Base-by-base conservation (phyloP, 2,329 filamentous ascomycete genomes). In the Talaromyces atroroseus region DNA sequence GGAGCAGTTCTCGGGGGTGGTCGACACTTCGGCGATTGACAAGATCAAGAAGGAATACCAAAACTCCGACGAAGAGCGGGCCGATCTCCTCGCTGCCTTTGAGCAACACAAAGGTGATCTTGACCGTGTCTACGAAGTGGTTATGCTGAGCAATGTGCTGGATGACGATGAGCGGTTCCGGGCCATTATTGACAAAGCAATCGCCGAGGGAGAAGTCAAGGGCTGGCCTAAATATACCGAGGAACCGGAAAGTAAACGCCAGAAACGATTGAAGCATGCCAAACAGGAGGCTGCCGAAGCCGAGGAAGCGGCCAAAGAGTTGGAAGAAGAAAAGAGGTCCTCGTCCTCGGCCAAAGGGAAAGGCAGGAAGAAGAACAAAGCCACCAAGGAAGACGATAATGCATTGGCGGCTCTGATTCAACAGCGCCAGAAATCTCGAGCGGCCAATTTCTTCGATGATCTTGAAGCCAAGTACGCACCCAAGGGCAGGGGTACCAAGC, bases 161-260 rank as follows among this genome's bases (percentile, higher is more conserved):
- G 84, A 88, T 54, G 94, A 99, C 63, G 94, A 99, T 64, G 86
- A 88, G 54, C 81, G 94, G 8, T 96, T 96, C 74, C 82, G 90
- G 14, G 73, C 68, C 16, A 89, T 95, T 46, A 90, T 99, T 54
- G 84, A 95, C 66, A 79, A 84, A 36, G 94, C 91, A 2, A 94
- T 99, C 65, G 77, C 80, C 36, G 79, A 76, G 3, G 83, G 83
- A 1, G 83, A 89, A 38, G 86, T 95, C 0, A 73, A 85, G 45
- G 76, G 77, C 0, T 92, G 85, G 69, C 75, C 80, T 20, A 80
- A 80, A 5, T 99, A 95, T 68, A 82, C 82, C 1, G 80, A 86
- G 24, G 91, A 96, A 75, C 81, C 79, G n/a, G 84, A 85, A 64
- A 83, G 80, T 65, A 82, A 83, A 54, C 82, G 81, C 58, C 74